phyloP scores from a whole-genome alignment of 1,284 basidiomycete species.

The Bjerkandera adusta region DNA sequence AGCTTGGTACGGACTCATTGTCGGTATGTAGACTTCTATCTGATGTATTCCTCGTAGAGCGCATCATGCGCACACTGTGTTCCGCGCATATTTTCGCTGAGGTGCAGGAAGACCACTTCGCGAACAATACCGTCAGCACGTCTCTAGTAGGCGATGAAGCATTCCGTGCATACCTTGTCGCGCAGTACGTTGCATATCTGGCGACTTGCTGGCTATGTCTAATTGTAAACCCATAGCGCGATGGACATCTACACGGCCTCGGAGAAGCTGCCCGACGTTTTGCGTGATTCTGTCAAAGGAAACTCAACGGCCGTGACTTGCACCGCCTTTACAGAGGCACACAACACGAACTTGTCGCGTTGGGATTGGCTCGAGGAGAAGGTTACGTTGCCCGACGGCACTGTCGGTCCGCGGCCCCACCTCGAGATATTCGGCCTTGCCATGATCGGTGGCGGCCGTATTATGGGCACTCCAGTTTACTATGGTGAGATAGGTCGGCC shows the following conservation, averaged over 20 bases:
- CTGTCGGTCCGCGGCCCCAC: background rate
- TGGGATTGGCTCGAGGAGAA: slow-evolving; percentile 17
- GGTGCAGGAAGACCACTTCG: slow-evolving; percentile 11
- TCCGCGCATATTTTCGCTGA: slow-evolving; percentile 17
- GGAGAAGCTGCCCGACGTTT: slow-evolving; percentile 11
- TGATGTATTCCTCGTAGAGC: slow-evolving; percentile 6
- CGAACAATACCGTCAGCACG: slow-evolving; percentile 14
- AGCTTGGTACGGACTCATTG: slow-evolving; percentile 10
- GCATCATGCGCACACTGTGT: slow-evolving; percentile 13
- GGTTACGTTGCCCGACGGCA: slow-evolving; percentile 11
- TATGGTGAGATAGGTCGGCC: slow-evolving; percentile 11
- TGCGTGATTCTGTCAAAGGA: slow-evolving; percentile 11
- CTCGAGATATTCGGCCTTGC: slow-evolving; percentile 17
- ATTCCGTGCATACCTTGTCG: slow-evolving; percentile 7
- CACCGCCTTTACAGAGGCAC: slow-evolving; percentile 14
- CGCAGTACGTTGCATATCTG: background rate
- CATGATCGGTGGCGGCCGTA: slow-evolving; percentile 18
- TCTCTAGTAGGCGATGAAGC: slow-evolving; percentile 11
- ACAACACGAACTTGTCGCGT: slow-evolving; percentile 4
- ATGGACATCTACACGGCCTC: slow-evolving; percentile 13
- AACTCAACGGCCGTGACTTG: background rate
- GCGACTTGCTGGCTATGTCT: too few species aligned
- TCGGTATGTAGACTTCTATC: background rate
- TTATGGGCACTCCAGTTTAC: slow-evolving; percentile 11
- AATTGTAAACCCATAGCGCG: background rate